Base-by-base conservation (phyloP, 83 land plant species). In the Larix sibirica region DNA sequence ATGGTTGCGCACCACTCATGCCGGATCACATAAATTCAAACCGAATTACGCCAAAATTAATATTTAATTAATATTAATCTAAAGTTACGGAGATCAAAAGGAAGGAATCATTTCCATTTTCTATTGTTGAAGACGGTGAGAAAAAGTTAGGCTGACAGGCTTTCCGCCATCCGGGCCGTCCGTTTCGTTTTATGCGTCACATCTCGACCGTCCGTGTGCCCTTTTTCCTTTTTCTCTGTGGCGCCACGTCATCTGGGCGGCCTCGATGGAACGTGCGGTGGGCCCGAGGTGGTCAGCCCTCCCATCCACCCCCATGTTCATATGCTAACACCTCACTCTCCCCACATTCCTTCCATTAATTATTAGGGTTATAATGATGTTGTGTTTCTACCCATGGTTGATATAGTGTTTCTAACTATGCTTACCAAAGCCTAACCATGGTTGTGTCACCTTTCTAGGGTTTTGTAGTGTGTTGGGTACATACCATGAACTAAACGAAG, bases 171-270 rank as follows among this genome's bases (percentile, higher is more conserved):
- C 73, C 7, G 17, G 54, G 6, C 76, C 76, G 54, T 71, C 54
- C 23, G 76, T n/a, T 40, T 6, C 12, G 3, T 8, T 0, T 6
- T 9, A 3, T 9, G 36, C 0, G 8, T 42, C 42, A 1, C 42
- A 40, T 36, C 47, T 36, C 0, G 76, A 18, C 24, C 76, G 76
- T 71, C 54, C 76, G 24, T 71, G 40, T 12, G 23, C 40, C 24
- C 54, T 3, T 71, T 71, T 40, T 0, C 6, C 20, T n/a, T 20
- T 36, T 71, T 24, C 76, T 18, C 40, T 47, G 42, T 71, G 54
- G 76, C 40, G 76, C 76, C 76, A 71, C 54, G 76, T 71, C 76
- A 40, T 42, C 26, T 42, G 76, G 76, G 13, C 76, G 76, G 76
- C 76, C n/a, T 8, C 50, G 76, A 66, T 6, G 33, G 69, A 66